These are phyloP conservation scores for Chrysoporthe austroafricana DNA, from an alignment of 2,329 filamentous ascomycete species.

Conservation along the genomic window DNA sequence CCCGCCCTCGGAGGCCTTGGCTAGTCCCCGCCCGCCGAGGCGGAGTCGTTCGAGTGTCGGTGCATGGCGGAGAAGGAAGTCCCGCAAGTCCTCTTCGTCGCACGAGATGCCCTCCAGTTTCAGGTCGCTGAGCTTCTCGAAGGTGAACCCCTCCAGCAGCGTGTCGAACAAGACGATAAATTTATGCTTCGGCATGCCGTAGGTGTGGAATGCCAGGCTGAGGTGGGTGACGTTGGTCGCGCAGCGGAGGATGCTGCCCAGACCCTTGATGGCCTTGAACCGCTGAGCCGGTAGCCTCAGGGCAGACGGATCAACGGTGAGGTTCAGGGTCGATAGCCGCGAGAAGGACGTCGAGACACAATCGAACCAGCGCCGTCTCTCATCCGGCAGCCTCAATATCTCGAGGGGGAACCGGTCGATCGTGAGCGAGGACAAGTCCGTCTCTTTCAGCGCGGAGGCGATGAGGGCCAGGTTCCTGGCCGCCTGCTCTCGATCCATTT, in stretches of 20 bases:
- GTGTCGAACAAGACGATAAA: constrained; percentile 47
- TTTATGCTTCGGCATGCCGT: constrained; percentile 44
- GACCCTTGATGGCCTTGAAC: constrained; percentile 47
- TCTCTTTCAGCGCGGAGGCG: constrained; percentile 43
- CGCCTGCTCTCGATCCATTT: constrained; percentile 43
- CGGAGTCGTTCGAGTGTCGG: constrained; percentile 45
- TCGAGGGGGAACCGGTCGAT: constrained; percentile 50
- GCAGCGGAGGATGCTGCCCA: constrained; percentile 47
- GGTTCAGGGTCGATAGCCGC: constrained; percentile 44
- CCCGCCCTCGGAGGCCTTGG: constrained; percentile 43
- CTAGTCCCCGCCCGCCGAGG: constrained; percentile 49
- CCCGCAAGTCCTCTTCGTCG: constrained; percentile 48
- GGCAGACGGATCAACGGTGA: constrained; percentile 46
- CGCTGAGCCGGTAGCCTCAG: constrained; percentile 42
- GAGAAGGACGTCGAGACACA: constrained; percentile 44
- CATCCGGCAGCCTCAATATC: constrained; percentile 42
- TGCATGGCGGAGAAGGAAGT: constrained; percentile 47
- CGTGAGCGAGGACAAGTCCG: constrained; percentile 42
- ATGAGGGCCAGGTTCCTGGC: constrained; percentile 46
- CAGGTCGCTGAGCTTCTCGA: constrained; percentile 44
- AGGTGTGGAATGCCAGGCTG: constrained; percentile 47
- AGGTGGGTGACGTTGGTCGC: constrained; percentile 43
- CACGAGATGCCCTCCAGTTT: constrained; percentile 48
- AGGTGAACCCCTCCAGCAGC: constrained; percentile 44
- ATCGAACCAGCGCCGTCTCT: constrained; percentile 47